Base-by-base conservation (phyloP, 1,284 basidiomycete genomes). In the Laetiporus sulphureus region DNA sequence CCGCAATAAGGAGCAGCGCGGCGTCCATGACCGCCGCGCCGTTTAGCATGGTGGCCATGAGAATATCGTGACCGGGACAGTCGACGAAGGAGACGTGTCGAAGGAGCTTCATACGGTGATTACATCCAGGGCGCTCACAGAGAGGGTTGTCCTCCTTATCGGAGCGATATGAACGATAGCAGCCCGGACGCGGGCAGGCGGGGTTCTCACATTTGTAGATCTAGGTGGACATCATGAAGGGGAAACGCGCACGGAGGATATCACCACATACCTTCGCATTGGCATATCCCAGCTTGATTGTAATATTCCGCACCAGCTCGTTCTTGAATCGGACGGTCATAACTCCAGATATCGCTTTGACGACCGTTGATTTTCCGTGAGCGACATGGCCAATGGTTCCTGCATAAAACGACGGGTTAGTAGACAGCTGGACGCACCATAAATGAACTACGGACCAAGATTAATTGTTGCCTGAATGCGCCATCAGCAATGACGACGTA, bases 1-100 rank as follows among this genome's bases (percentile, higher is more conserved):
- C 95, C 20, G 95, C 95, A 48, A 98, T 84, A 37, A 99, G 80
- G 0, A 99, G 77, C 1, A 99, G 71, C 13, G 95, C 95, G 46
- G 95, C 95, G 67, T 98, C 94, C 95, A 99, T 94, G 73, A 99
- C 95, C 19, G 96, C 96, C 31, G 95, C 95, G 67, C 95, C 95
- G 77, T 98, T 98, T 57, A 99, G 75, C 96, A 99, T 99, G 54
- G 95, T 99, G 45, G 95, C 95, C 95, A 99, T 99, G 64, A 99
- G 76, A 78, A 89, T 90, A 61, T 94, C 91, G 77, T 94, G 91
- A 52, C 91, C 91, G 1, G 91, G 91, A 61, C 91, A 92, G 63
- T 95, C 92, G 61, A 98, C 95, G 64, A 98, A 98, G 1, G 95
- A 98, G 56, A 98, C 91, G 58, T 95, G 91, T 54, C 91, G 82